Conservation (phyloP, 2,329 filamentous ascomycete species). For the Colletotrichum liaoningense region DNA sequence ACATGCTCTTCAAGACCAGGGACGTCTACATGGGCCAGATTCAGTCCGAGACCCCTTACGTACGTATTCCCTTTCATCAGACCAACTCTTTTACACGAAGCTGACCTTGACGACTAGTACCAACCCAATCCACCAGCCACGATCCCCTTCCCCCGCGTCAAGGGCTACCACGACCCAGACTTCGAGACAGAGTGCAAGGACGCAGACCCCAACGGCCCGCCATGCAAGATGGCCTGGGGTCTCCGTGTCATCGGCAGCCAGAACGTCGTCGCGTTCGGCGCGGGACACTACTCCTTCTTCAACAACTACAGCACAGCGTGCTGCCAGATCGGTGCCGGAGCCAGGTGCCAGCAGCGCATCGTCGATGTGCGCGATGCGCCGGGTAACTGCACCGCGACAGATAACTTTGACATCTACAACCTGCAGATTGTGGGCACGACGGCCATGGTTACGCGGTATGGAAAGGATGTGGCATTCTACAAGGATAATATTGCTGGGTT, state of each 20-base stretch:
- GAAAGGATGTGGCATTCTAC: slow-evolving; percentile 47
- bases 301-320: slow-evolving; percentile 68
- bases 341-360: slow-evolving; percentile 60
- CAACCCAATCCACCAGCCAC: slow-evolving; percentile 72
- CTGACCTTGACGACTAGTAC: slow-evolving; percentile 49
- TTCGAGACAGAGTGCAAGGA: slow-evolving; percentile 58
- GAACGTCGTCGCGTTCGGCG: slow-evolving; percentile 70
- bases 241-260: slow-evolving; percentile 68
- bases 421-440: slow-evolving; percentile 57
- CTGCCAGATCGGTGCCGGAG: slow-evolving; percentile 52
- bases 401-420: slow-evolving; percentile 52
- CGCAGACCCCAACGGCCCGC: slow-evolving; percentile 42
- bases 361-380: slow-evolving; percentile 43
- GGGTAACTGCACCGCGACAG: slow-evolving; percentile 37
- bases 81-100: not conserved
- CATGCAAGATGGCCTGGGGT: slow-evolving; percentile 72
- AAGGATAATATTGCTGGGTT: slow-evolving; percentile 53
- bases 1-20: slow-evolving; percentile 70
- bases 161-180: slow-evolving; percentile 60
- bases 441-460: slow-evolving; percentile 53
- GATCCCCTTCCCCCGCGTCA: slow-evolving; percentile 63
- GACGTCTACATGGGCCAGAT: slow-evolving; percentile 73
- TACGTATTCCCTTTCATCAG: not conserved
- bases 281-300: slow-evolving; percentile 77
- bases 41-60: slow-evolving; percentile 78